Percentiles rank a stretch among this genome's conserved stretches.
phyloP scores from a whole-genome alignment of 495 filamentous ascomycete species.

The Podospora anserina region DNA sequence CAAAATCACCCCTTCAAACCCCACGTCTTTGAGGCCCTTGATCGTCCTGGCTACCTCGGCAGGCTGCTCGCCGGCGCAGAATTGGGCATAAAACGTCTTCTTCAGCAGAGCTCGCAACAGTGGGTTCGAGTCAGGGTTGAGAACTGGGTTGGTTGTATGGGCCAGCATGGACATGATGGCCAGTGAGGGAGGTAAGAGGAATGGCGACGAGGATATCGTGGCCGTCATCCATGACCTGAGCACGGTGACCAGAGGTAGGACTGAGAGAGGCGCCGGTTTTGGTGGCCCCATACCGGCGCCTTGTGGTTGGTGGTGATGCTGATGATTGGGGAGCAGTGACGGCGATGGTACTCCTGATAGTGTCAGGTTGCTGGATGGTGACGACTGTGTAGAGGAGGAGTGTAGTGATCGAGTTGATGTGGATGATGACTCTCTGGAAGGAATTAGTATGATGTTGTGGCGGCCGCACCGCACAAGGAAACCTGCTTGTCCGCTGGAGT shows the following conservation, averaged over 20 bases:
- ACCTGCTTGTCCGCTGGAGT: not conserved
- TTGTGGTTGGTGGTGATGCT: slow-evolving; percentile 12
- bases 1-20: slow-evolving; percentile 74
- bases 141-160: slow-evolving; percentile 57
- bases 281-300: slow-evolving; percentile 28
- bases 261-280: slow-evolving; percentile 55
- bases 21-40: slow-evolving; percentile 57
- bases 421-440: slow-evolving; percentile 4
- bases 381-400: slow-evolving; percentile 40
- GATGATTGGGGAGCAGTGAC: slow-evolving; percentile 16
- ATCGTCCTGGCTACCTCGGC: slow-evolving; percentile 60
- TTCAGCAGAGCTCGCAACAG: slow-evolving; percentile 59
- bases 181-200: slow-evolving; percentile 68
- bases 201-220: slow-evolving; percentile 71
- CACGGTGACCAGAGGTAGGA: slow-evolving; percentile 69
- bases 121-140: slow-evolving; percentile 58
- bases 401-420: slow-evolving; percentile 33
- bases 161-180: slow-evolving; percentile 66
- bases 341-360: slow-evolving; percentile 20
- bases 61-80: slow-evolving; percentile 71
- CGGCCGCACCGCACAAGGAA: not conserved
- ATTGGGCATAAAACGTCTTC: slow-evolving; percentile 79
- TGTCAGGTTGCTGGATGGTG: slow-evolving; percentile 33
- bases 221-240: slow-evolving; percentile 77
- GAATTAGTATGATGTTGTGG: not conserved